Evolutionary conservation across 2,329 filamentous ascomycete species (phyloP).

Genomic region (Xylaria sp.): DNA sequence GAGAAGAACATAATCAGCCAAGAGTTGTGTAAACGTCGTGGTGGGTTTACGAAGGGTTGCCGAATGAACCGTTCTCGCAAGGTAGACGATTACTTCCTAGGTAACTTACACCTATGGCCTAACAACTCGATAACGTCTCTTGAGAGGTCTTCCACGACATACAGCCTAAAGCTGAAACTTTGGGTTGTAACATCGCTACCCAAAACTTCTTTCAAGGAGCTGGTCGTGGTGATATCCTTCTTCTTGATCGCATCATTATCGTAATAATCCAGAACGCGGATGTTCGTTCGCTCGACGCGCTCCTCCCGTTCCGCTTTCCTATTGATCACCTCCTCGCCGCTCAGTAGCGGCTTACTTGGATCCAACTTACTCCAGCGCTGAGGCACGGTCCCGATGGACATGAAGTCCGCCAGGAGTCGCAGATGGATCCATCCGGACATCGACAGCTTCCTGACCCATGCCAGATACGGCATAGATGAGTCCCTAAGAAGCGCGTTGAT

Average conservation of each 20-base stretch:
- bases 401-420: slow-evolving; percentile 19
- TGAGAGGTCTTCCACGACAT: slow-evolving; percentile 22
- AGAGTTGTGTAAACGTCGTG: not conserved
- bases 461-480: slow-evolving; percentile 8
- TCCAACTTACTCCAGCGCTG: slow-evolving; percentile 15
- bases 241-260: slow-evolving; percentile 2
- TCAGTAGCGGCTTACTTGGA: not conserved
- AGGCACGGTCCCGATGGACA: slow-evolving; percentile 21
- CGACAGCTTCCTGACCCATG: slow-evolving; percentile 13
- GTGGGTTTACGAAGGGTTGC: not conserved
- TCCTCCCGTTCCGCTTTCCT: slow-evolving; percentile 3
- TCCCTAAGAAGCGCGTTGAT: not conserved
- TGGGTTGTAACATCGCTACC: not conserved
- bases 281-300: slow-evolving; percentile 15
- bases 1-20: not conserved
- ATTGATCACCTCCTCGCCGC: not conserved
- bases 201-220: slow-evolving; percentile 1
- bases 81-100: not conserved
- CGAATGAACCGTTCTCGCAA: not conserved
- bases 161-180: slow-evolving; percentile 13
- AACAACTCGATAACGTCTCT: slow-evolving; percentile 21
- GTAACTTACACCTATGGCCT: slow-evolving; percentile 16
- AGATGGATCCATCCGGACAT: slow-evolving; percentile 17
- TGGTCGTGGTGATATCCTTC: not conserved
- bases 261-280: slow-evolving; percentile 17